A percentile compares a stretch with the other conserved stretches of the same genome.
Conservation (phyloP, 2,329 filamentous ascomycete species). For the Alternaria rosae region DNA sequence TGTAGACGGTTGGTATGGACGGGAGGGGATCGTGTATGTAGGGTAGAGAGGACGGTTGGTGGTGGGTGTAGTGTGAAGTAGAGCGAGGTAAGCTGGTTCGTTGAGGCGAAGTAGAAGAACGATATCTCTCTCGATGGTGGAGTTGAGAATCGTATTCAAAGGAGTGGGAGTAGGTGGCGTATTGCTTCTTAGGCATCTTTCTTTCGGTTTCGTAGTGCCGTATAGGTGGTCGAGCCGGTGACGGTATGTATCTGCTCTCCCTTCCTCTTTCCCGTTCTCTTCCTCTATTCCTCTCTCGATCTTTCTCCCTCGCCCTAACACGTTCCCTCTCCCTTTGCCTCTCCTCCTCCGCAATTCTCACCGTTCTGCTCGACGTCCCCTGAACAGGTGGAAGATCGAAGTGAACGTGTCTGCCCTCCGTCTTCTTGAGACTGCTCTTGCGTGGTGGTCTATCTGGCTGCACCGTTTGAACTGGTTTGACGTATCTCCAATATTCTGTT, state of each 20-base stretch:
- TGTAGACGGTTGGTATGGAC: slow-evolving; percentile 31
- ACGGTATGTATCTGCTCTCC: background rate
- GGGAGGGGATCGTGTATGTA: too few species aligned
- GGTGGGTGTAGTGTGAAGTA: background rate
- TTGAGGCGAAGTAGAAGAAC: background rate
- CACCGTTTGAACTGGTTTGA: background rate
- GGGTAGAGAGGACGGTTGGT: too few species aligned
- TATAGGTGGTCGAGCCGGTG: background rate
- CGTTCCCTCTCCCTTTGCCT: background rate
- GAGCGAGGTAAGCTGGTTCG: background rate
- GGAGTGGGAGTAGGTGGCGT: background rate
- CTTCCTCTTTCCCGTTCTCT: background rate
- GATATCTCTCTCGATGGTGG: background rate
- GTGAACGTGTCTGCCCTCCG: slow-evolving; percentile 10
- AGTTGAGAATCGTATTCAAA: background rate
- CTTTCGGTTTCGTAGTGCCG: background rate
- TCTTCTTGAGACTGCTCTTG: slow-evolving; percentile 1
- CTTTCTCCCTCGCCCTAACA: background rate
- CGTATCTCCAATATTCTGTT: background rate
- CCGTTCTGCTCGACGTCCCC: background rate
- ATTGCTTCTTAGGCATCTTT: background rate
- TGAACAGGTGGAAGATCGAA: slow-evolving; percentile 4
- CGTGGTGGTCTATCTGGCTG: background rate
- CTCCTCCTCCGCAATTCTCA: background rate
- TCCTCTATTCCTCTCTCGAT: background rate